phyloP scores from a whole-genome alignment of 495 filamentous ascomycete species.

The Daldinia decipiens region DNA sequence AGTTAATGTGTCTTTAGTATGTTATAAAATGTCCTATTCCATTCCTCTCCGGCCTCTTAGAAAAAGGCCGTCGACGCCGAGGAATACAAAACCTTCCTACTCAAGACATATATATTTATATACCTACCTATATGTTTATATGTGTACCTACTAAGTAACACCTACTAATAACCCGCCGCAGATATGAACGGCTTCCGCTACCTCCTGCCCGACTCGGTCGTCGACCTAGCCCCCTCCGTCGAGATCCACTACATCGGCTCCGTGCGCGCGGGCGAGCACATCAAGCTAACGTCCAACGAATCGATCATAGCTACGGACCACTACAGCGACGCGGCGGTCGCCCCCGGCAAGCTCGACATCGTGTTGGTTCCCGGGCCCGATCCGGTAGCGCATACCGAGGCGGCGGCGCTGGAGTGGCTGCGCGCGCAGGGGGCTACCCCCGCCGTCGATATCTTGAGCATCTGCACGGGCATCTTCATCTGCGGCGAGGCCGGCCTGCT shows the following conservation, averaged over 20 bases:
- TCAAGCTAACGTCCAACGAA: conserved; percentile 51
- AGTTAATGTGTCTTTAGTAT: conserved; percentile 31
- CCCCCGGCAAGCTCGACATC: conserved; percentile 63
- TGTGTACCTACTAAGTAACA: neutral
- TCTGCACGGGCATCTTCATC: conserved; percentile 65
- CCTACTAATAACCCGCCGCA: conserved; percentile 5
- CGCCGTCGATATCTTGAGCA: conserved; percentile 59
- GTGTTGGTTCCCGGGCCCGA: conserved; percentile 64
- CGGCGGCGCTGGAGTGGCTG: conserved; percentile 58
- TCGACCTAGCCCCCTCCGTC: conserved; percentile 53
- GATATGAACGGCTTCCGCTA: conserved; percentile 47
- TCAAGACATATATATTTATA: neutral
- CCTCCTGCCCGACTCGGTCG: conserved; percentile 50
- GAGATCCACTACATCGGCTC: conserved; percentile 59
- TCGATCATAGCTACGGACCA: conserved; percentile 54
- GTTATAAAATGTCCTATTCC: neutral
- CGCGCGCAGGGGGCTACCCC: conserved; percentile 50
- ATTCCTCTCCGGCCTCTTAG: neutral
- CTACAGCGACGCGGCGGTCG: conserved; percentile 54
- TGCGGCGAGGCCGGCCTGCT: conserved; percentile 62
- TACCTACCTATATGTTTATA: too few relatives aligned
- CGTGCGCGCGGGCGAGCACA: conserved; percentile 42
- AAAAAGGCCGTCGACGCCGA: neutral
- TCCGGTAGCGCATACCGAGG: conserved; percentile 48
- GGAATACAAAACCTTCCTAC: neutral